Evolutionary conservation across 2,329 filamentous ascomycete genomes (phyloP).

Genomic region (Parastagonospora nodorum): DNA sequence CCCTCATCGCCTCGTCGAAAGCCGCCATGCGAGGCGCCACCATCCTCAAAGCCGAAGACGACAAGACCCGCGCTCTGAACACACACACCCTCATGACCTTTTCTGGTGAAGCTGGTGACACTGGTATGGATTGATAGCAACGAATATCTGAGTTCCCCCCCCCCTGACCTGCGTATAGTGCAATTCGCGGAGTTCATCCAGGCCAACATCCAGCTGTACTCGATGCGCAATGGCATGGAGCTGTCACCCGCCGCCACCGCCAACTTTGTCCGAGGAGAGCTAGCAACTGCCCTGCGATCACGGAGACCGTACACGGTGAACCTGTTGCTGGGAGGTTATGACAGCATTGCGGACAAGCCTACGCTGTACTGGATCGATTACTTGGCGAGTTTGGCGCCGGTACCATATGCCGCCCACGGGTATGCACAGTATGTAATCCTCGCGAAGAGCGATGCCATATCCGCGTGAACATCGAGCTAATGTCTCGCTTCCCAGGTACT

Average conservation of each 20-base stretch:
- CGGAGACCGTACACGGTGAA: constrained; percentile 97
- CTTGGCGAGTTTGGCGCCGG: constrained; percentile 81
- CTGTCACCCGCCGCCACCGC: constrained; percentile 87
- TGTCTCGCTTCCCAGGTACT: constrained; percentile 68
- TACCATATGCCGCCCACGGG: constrained; percentile 96
- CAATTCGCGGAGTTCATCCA: constrained; percentile 99
- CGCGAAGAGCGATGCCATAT: neutral
- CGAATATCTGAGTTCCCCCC: constrained; percentile 2
- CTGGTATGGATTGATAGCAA: constrained; percentile 60
- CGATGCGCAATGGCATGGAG: constrained; percentile 95
- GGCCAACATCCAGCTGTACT: constrained; percentile 97
- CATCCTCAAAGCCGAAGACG: constrained; percentile 91
- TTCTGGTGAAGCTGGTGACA: constrained; percentile 95
- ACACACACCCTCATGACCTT: constrained; percentile 94
- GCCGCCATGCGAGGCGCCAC: constrained; percentile 97
- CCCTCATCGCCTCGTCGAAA: constrained; percentile 95
- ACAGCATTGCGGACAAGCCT: constrained; percentile 88
- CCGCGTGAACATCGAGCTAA: neutral
- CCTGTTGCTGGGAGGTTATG: constrained; percentile 89
- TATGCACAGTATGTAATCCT: constrained; percentile 80
- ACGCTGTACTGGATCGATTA: constrained; percentile 98
- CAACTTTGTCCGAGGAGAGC: constrained; percentile 90
- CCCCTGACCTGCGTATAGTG: constrained; percentile 59
- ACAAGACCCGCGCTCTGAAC: constrained; percentile 94
- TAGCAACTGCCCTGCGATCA: constrained; percentile 87